Conservation (phyloP, 805 yeast species). For the Kluyveromyces lactis region DNA sequence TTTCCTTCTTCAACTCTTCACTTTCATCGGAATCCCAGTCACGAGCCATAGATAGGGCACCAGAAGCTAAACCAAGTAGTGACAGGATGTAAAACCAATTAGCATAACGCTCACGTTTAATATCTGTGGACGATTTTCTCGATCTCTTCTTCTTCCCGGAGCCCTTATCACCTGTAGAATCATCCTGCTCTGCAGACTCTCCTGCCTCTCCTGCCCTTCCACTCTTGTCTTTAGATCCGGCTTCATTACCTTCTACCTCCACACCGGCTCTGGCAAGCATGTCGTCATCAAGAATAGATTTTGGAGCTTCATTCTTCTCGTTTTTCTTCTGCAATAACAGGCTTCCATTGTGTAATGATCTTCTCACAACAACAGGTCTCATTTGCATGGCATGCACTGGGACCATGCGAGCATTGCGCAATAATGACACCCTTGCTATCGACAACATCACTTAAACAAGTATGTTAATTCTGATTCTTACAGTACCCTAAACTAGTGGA, state of each 20-base stretch:
- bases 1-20: slow-evolving; percentile 42
- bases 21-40: slow-evolving; percentile 81
- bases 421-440: slow-evolving; percentile 1
- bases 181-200: slow-evolving; percentile 9
- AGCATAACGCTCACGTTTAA: slow-evolving; percentile 76
- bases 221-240: slow-evolving; percentile 5
- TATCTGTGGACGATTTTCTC: slow-evolving; percentile 64
- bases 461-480: no score
- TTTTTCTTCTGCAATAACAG: slow-evolving; percentile 10
- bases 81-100: slow-evolving; percentile 59
- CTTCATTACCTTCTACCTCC: slow-evolving; percentile 39
- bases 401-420: slow-evolving; percentile 3
- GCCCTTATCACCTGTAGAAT: slow-evolving; percentile 11
- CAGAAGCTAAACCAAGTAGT: slow-evolving; percentile 40
- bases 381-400: background rate
- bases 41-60: slow-evolving; percentile 63
- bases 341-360: background rate
- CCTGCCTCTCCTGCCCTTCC: slow-evolving; percentile 11
- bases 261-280: slow-evolving; percentile 78
- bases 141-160: slow-evolving; percentile 36
- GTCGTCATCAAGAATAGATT: slow-evolving; percentile 71
- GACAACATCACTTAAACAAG: background rate
- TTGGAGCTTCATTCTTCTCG: slow-evolving; percentile 20
- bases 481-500: no score
- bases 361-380: background rate